Evolutionary conservation across 1,139 yeast genomes (phyloP), one percentile per base, ranked within the genome.

Genomic region (Pichia sorboxylosa): DNA sequence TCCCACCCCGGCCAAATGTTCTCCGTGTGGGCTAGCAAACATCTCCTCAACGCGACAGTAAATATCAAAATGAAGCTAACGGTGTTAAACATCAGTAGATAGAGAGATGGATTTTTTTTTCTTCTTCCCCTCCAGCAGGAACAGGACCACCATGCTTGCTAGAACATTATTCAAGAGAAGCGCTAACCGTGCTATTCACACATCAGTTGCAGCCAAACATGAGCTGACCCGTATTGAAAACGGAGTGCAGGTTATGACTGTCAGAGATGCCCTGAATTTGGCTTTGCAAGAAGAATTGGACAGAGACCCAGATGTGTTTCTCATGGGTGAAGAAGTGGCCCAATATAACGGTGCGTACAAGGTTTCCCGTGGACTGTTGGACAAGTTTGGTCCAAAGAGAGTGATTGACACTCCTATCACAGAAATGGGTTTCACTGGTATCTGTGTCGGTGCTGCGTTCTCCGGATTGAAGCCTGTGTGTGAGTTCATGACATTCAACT

Each of bases 311-410:
- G 80, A 73, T 49, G 97, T 90, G 30, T 90, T 84, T 68, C 63
- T 90, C 51, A 81, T 90, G 74, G 99, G 99, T 58, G 99, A 90
- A 66, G 99, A 90, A 63, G 98, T 90, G 45, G 98, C 94, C 33
- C 97, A 87, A 61, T 90, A 92, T 65, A 87, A 90, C 55, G 99
- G 99, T 66, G 99, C 99, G 40, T 90, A 90, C 69, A 90, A 90
- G 68, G 82, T 90, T 42, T 81, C 97, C 47, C 78, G 94, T 59
- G 98, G 98, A 30, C 70, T 90, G 46, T 70, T 90, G 54, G 98
- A 92, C 62, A 74, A 95, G 59, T 90, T 90, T 52, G 98, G 99
- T 46, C 96, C 90, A 58, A 79, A 85, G 63, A 80, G 98, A 65
- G 79, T 90, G 43, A 74, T 90, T 44, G 99, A 90, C 63, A 90